Percentiles rank a stretch among this genome's conserved stretches.
These are phyloP conservation scores for Blastocystis sp. DNA, from an alignment of 352 stramenopile genomes.

Conservation along the genomic window DNA sequence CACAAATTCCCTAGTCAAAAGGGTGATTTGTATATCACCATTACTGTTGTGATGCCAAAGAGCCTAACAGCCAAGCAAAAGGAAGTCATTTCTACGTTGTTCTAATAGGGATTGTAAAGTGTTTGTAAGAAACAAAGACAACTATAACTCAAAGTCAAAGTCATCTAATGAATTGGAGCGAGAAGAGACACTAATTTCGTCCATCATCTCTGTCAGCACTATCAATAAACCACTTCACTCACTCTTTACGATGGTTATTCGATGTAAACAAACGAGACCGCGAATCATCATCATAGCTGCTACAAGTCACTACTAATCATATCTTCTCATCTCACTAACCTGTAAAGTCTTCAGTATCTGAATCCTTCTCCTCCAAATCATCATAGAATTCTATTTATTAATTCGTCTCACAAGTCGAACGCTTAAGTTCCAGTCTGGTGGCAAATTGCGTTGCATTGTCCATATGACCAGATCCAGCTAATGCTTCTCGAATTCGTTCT, in stretches of 20 bases:
- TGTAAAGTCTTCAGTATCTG: conserved; percentile 60
- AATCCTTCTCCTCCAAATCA: conserved; percentile 44
- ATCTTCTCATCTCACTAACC: no score
- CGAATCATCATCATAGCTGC: conserved; percentile 53
- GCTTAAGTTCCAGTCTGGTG: conserved; percentile 34
- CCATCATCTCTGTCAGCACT: conserved; percentile 64
- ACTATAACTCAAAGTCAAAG: conserved; percentile 63
- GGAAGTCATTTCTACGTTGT: conserved; percentile 67
- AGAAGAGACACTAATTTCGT: conserved; percentile 52
- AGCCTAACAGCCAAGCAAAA: conserved; percentile 84
- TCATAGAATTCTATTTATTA: conserved; percentile 53
- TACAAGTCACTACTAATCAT: not conserved
- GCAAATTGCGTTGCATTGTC: conserved; percentile 40
- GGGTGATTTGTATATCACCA: conserved; percentile 89
- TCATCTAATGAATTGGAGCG: conserved; percentile 57
- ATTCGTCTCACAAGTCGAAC: not conserved
- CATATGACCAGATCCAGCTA: conserved; percentile 27
- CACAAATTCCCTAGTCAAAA: conserved; percentile 82
- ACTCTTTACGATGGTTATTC: conserved; percentile 30
- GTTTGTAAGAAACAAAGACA: conserved; percentile 4
- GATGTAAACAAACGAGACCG: conserved; percentile 54
- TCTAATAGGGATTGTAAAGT: conserved; percentile 11
- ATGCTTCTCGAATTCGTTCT: not conserved
- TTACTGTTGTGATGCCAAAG: conserved; percentile 89
- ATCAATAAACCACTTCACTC: not conserved